Percentiles rank a stretch among this genome's conserved stretches.
Conservation (phyloP, 345 rosid species). For the Arabidopsis arenosa region DNA sequence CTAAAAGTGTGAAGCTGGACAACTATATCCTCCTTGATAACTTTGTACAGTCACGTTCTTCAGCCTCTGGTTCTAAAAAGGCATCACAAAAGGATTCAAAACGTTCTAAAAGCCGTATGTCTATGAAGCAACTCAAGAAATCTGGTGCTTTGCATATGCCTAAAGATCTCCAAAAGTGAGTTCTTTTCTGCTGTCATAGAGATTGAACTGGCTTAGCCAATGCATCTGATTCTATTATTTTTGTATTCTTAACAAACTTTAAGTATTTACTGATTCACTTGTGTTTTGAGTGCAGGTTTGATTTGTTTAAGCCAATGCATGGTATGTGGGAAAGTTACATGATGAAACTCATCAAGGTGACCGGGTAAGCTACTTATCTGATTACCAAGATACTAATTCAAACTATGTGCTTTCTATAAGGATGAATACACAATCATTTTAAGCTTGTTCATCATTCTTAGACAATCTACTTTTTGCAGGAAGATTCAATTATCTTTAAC, state of each 20-base stretch:
- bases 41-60: conserved; percentile 55
- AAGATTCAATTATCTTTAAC: conserved; percentile 56
- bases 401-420: neutral
- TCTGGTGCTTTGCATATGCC: conserved; percentile 64
- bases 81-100: conserved; percentile 61
- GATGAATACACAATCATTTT: neutral
- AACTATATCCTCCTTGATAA: conserved; percentile 87
- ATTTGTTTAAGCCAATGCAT: conserved; percentile 69
- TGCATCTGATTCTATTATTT: neutral
- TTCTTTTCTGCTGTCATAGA: conserved; percentile 5
- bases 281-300: conserved; percentile 55
- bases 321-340: conserved; percentile 73
- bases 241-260: neutral
- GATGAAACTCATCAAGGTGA: conserved; percentile 56
- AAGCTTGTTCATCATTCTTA: conserved; percentile 20
- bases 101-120: conserved; percentile 82
- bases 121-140: conserved; percentile 76
- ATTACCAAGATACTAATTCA: neutral
- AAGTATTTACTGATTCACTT: conserved; percentile 15
- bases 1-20: conserved; percentile 64
- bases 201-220: conserved; percentile 6
- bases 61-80: conserved; percentile 53
- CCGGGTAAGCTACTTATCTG: conserved; percentile 50
- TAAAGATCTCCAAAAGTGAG: conserved; percentile 63
- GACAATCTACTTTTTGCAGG: conserved; percentile 48